These are phyloP conservation scores for Aspergillus brunneoviolaceus DNA, from an alignment of 2,329 filamentous ascomycete species.

Conservation along the genomic window DNA sequence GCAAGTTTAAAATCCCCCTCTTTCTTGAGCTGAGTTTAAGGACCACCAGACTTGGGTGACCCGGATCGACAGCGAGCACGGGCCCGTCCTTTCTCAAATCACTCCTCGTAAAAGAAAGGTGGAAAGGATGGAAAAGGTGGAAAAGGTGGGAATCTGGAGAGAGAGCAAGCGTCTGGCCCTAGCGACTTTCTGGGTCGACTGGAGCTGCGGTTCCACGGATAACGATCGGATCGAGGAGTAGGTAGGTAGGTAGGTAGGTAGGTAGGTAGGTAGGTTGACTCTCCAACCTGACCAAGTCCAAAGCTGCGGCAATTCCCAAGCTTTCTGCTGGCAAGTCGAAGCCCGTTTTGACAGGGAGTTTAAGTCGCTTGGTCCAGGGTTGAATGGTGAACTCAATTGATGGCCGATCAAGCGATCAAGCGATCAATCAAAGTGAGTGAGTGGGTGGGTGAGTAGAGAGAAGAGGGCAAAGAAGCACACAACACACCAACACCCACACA, in stretches of 20 bases:
- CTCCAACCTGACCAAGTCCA: conserved; percentile 21
- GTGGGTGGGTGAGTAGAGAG: no score
- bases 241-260: no score
- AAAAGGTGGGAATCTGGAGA: conserved; percentile 18
- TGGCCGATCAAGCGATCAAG: not conserved
- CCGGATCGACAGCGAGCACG: conserved; percentile 28
- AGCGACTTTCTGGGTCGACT: conserved; percentile 18
- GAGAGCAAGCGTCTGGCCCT: conserved; percentile 19
- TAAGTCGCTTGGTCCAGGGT: conserved; percentile 8
- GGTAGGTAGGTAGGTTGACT: conserved; percentile 8
- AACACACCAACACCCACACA: not conserved
- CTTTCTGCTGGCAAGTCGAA: conserved; percentile 19
- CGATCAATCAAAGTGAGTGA: not conserved
- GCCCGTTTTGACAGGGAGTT: conserved; percentile 14
- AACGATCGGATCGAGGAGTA: conserved; percentile 26
- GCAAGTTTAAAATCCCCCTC: conserved; percentile 22
- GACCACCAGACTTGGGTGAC: conserved; percentile 31
- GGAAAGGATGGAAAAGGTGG: not conserved
- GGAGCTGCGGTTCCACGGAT: conserved; percentile 28
- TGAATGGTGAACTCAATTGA: not conserved
- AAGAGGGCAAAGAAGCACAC: conserved; percentile 2
- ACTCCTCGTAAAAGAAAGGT: conserved; percentile 11
- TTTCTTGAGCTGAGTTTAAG: conserved; percentile 16
- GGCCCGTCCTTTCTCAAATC: conserved; percentile 18
- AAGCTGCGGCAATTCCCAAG: conserved; percentile 31